Conservation (phyloP, 331 rosid genomes). For the Spiraea crenata region DNA sequence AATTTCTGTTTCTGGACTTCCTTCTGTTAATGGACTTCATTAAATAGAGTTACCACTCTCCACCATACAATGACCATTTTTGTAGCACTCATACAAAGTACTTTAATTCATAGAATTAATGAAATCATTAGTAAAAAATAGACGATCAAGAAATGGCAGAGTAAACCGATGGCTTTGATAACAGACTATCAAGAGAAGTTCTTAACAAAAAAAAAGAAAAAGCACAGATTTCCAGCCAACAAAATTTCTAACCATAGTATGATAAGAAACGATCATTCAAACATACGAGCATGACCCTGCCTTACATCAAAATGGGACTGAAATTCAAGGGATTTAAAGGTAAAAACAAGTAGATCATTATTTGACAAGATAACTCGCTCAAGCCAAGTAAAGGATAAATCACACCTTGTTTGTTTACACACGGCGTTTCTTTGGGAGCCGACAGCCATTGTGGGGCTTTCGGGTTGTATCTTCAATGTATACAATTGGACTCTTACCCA, state of each 20-base stretch:
- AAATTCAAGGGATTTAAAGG: neutral
- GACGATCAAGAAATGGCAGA: too few species aligned
- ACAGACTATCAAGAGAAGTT: neutral
- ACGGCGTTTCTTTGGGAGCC: slow-evolving; percentile 68
- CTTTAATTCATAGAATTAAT: too few species aligned
- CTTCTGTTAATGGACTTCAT: too few species aligned
- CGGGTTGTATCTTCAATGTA: slow-evolving; percentile 72
- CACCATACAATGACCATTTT: too few species aligned
- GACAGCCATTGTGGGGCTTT: slow-evolving; percentile 75
- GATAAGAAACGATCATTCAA: neutral
- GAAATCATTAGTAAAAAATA: too few species aligned
- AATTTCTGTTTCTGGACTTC: too few species aligned
- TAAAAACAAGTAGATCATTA: neutral
- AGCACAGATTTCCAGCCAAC: neutral
- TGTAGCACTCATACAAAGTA: too few species aligned
- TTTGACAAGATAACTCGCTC: neutral
- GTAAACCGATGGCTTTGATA: neutral
- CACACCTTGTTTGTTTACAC: slow-evolving; percentile 23
- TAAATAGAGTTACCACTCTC: too few species aligned
- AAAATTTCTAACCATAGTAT: neutral
- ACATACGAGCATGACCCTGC: neutral
- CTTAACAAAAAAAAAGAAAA: neutral
- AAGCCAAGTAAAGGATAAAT: neutral
- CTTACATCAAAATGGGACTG: neutral
- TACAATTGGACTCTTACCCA: slow-evolving; percentile 50